Conservation (phyloP, 148 eudicot species). For the Camellia sinensis region DNA sequence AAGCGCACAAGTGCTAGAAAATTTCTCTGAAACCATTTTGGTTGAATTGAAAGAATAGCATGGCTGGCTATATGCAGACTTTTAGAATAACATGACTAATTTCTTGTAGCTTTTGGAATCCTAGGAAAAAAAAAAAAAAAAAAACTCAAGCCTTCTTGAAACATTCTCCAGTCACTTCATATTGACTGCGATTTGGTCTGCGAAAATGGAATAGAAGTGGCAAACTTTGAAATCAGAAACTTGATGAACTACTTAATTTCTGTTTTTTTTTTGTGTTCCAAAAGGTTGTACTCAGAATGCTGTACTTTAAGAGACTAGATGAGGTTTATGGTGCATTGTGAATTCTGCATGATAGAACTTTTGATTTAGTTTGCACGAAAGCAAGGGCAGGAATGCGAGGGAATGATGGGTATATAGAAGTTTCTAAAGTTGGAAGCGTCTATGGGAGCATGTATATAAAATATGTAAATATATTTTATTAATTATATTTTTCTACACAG, state of each 20-base stretch:
- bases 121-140: not conserved
- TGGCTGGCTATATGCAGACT: too few species aligned
- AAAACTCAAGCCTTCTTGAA: not conserved
- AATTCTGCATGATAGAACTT: not conserved
- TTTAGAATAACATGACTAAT: too few species aligned
- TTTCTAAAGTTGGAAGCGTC: not conserved
- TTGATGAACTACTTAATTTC: not conserved
- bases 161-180: not conserved
- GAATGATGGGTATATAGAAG: not conserved
- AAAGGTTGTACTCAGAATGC: not conserved
- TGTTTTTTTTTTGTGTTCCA: not conserved
- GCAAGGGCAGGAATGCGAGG: too few species aligned
- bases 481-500: too few species aligned
- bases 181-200: not conserved
- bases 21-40: not conserved
- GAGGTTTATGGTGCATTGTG: not conserved
- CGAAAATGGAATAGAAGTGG: not conserved
- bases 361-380: too few species aligned
- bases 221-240: not conserved
- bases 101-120: too few species aligned
- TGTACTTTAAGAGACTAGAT: not conserved
- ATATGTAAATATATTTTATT: too few species aligned
- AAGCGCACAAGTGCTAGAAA: not conserved
- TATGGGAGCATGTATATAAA: too few species aligned
- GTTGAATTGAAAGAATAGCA: not conserved